A percentile compares a stretch with the other conserved stretches of the same genome.
Conservation (phyloP, 495 filamentous ascomycete species). For the Daldinia concentrica region DNA sequence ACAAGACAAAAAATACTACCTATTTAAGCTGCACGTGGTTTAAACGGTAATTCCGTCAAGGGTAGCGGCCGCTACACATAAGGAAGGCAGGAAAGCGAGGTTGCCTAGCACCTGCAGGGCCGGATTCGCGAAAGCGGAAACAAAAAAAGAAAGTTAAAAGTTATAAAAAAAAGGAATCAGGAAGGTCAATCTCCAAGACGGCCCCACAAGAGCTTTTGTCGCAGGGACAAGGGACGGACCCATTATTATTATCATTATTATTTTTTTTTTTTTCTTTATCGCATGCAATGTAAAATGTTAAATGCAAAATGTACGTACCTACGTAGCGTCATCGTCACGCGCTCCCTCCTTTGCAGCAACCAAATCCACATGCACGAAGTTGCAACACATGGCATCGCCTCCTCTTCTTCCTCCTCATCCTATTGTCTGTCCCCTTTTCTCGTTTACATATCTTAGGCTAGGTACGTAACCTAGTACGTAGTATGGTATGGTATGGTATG, state of each 20-base stretch:
- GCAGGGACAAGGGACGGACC: background rate
- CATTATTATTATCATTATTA: background rate
- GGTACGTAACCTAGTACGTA: background rate
- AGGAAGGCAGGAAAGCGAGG: background rate
- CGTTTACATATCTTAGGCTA: background rate
- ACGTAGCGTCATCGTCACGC: slow-evolving; percentile 40
- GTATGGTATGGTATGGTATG: background rate
- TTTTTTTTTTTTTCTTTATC: background rate
- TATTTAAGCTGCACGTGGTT: no score
- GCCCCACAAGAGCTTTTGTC: background rate
- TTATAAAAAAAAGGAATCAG: background rate
- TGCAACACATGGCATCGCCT: no score
- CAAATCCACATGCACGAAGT: slow-evolving; percentile 26
- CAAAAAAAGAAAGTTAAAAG: background rate
- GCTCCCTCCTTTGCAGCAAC: slow-evolving; percentile 26
- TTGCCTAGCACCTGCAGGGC: background rate
- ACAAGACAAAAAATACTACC: background rate
- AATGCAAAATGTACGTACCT: slow-evolving; percentile 4
- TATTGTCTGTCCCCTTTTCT: background rate
- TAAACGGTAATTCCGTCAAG: no score
- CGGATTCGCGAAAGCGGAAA: background rate
- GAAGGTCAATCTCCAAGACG: background rate
- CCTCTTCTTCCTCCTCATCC: background rate
- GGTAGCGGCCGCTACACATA: background rate
- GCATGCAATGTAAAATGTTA: background rate